phyloP scores from a whole-genome alignment of 495 filamentous ascomycete species.

The Talaromyces liani region DNA sequence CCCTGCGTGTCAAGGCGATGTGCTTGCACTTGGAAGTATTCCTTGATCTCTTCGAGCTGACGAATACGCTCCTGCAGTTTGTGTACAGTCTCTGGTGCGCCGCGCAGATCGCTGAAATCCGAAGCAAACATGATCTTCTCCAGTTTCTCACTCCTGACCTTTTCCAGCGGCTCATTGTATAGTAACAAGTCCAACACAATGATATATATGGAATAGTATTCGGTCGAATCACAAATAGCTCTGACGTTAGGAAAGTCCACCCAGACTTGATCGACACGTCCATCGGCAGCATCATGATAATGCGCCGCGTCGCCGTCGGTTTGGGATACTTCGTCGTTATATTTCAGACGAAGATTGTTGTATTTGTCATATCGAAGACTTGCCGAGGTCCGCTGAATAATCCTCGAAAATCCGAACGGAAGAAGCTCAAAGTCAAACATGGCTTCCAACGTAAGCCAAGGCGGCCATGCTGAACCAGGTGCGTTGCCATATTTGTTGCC shows the following conservation, averaged over 20 bases:
- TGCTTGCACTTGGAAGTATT: constrained; percentile 87
- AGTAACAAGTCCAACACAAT: constrained; percentile 91
- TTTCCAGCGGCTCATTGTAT: constrained; percentile 93
- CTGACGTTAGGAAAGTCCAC: constrained; percentile 90
- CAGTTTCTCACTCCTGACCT: constrained; percentile 82
- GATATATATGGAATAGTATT: constrained; percentile 96
- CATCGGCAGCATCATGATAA: constrained; percentile 48
- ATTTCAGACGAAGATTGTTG: constrained; percentile 94
- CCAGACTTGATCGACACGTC: constrained; percentile 87
- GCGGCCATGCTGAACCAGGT: constrained; percentile 81
- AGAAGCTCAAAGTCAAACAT: constrained; percentile 93
- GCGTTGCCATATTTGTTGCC: constrained; percentile 88
- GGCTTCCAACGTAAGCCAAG: constrained; percentile 95
- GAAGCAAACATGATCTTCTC: constrained; percentile 99
- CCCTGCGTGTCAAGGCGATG: constrained; percentile 80
- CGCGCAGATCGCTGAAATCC: constrained; percentile 94
- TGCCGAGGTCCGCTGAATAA: constrained; percentile 91
- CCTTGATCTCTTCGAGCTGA: constrained; percentile 94
- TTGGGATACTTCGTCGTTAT: constrained; percentile 85
- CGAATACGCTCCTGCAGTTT: constrained; percentile 85
- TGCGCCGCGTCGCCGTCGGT: constrained; percentile 33
- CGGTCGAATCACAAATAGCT: constrained; percentile 88
- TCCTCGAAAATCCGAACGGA: constrained; percentile 90
- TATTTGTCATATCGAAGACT: constrained; percentile 94
- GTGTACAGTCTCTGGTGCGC: constrained; percentile 88